Percentiles rank a stretch among this genome's conserved stretches.
Conservation (phyloP, 2,329 filamentous ascomycete genomes). For the Calonectria pteridis region DNA sequence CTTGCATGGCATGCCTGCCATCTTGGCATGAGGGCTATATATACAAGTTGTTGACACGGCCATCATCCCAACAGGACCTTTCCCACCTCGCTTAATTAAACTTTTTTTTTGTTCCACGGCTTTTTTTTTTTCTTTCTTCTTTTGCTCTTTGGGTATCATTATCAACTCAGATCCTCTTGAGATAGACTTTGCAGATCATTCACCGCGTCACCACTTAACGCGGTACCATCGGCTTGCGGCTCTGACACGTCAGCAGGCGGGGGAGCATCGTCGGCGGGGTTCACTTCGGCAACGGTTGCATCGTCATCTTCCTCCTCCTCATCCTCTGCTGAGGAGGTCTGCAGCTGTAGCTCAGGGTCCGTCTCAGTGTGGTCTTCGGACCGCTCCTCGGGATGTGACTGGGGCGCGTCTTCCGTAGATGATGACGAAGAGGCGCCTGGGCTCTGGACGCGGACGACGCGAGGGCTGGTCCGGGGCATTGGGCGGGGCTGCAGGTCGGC, state of each 20-base stretch:
- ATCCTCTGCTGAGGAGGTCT: constrained; percentile 15
- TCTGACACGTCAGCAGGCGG: neutral
- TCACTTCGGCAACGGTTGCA: neutral
- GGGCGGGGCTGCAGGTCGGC: constrained; percentile 64
- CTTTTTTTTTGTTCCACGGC: neutral
- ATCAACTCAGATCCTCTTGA: constrained; percentile 36
- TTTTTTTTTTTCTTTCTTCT: neutral
- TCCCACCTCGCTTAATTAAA: neutral
- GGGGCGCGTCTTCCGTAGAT: constrained; percentile 21
- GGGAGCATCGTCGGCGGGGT: neutral
- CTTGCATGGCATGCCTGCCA: constrained; percentile 13
- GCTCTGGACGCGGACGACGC: constrained; percentile 41
- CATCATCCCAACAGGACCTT: neutral
- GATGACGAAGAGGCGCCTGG: constrained; percentile 23
- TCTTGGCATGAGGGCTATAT: constrained; percentile 18
- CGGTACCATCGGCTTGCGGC: constrained; percentile 47
- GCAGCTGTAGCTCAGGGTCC: constrained; percentile 1
- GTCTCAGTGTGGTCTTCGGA: constrained; percentile 21
- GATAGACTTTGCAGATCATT: constrained; percentile 65
- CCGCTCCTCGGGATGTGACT: constrained; percentile 29
- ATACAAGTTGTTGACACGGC: constrained; percentile 6
- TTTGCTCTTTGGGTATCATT: neutral
- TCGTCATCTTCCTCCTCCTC: constrained; percentile 5
- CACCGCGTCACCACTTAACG: constrained; percentile 62
- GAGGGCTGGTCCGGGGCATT: constrained; percentile 38